Base-by-base conservation (phyloP, 805 yeast species). In the Myxozyma mucilagina region DNA sequence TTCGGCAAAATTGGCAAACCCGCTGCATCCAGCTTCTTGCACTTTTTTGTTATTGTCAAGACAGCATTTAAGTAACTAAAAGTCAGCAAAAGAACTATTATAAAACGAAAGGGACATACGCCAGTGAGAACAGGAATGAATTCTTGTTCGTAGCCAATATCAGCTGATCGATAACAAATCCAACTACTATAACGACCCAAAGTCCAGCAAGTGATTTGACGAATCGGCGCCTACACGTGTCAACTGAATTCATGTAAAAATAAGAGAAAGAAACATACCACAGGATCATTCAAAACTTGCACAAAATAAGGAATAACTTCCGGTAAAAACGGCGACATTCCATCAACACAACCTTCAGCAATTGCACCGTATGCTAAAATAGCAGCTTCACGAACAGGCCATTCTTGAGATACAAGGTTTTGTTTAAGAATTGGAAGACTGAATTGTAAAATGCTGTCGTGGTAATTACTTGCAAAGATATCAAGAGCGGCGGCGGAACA, bases 131-230 rank as follows among this genome's bases (percentile, higher is more conserved):
- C 90, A 4, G 94, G 94, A 59, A 82, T 77, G 71, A 89, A 87
- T 69, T 87, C 87, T 64, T 77, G 81, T 8, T 90, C 80, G 71
- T 83, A 87, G 32, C 81, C 76, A 10, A 89, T 87, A 47, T 77
- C 79, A 58, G 78, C 79, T 0, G 89, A 88, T 70, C 88, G 90
- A 4, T 80, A 79, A 53, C 89, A 82, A 24, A 93, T 87, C 96
- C 97, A 91, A 2, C 81, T 70, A 0, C 94, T 82, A 72, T 87
- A 94, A 58, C 98, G 80, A 47, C 96, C 87, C 49, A 94, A 76
- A 0, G 98, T 89, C 99, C 99, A 94, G 77, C 98, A 93, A 0
- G 97, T 78, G 55, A 94, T 94, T 73, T 90, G 96, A 67, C 98
- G 82, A 4, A 94, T 96, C 20, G 96, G 82, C 8, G 96, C 86